phyloP scores from a whole-genome alignment of 1,139 yeast species.

The Saccharomyces hybrid region DNA sequence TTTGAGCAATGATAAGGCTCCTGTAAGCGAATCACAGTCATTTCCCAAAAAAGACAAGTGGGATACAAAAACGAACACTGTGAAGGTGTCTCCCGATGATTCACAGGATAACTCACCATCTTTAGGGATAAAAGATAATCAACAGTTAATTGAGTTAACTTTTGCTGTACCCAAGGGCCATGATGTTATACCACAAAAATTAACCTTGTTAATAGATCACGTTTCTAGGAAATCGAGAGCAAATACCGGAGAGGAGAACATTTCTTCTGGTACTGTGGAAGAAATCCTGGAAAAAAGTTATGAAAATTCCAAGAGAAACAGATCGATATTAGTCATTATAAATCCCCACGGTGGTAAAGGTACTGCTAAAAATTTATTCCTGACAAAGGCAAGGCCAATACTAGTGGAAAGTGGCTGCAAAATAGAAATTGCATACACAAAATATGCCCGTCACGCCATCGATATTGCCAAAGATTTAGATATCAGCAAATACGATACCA shows the following conservation, averaged over 20 bases:
- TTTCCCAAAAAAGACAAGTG: background rate
- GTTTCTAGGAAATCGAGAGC: background rate
- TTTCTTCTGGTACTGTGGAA: slow-evolving; percentile 23
- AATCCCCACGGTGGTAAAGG: slow-evolving; percentile 93
- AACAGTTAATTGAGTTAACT: slow-evolving; percentile 2
- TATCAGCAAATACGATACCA: slow-evolving; percentile 55
- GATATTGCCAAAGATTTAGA: slow-evolving; percentile 57
- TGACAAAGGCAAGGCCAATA: slow-evolving; percentile 55
- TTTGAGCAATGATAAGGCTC: background rate
- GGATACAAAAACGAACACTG: background rate
- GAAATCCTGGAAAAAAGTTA: slow-evolving; percentile 37
- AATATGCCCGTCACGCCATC: slow-evolving; percentile 63
- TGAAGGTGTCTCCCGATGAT: background rate
- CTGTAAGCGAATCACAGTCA: background rate
- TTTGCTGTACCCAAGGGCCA: slow-evolving; percentile 2
- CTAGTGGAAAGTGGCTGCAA: slow-evolving; percentile 58
- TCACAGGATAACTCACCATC: background rate
- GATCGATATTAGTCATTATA: slow-evolving; percentile 55
- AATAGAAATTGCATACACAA: slow-evolving; percentile 53
- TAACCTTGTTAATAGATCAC: slow-evolving; percentile 2
- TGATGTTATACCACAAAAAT: slow-evolving; percentile 2
- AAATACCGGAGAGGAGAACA: background rate
- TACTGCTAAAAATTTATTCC: slow-evolving; percentile 52
- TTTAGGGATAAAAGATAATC: background rate
- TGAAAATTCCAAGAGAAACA: slow-evolving; percentile 34